Conservation (phyloP, 2,329 filamentous ascomycete species). For the Parastagonospora nodorum region DNA sequence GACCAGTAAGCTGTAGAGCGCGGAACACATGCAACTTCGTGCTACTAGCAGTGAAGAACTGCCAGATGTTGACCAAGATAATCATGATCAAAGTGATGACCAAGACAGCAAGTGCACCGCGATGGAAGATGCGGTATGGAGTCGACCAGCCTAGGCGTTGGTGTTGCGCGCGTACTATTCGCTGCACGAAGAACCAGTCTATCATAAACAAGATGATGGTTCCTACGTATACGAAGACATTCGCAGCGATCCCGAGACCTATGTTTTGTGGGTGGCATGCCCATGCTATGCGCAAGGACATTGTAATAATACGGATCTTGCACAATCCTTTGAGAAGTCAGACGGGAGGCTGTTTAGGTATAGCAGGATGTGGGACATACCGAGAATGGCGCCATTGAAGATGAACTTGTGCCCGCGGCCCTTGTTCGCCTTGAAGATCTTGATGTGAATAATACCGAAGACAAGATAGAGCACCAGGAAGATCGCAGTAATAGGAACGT, state of each 20-base stretch:
- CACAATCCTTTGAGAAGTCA: conserved; percentile 47
- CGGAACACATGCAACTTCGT: conserved; percentile 60
- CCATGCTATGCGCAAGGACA: conserved; percentile 48
- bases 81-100: conserved; percentile 67
- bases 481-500: conserved; percentile 49
- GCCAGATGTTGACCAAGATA: conserved; percentile 67
- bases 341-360: not conserved
- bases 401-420: conserved; percentile 50
- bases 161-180: conserved; percentile 75
- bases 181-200: conserved; percentile 79
- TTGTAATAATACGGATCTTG: conserved; percentile 51
- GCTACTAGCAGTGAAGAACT: conserved; percentile 67
- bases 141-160: conserved; percentile 72
- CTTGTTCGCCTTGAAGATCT: conserved; percentile 48
- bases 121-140: conserved; percentile 55
- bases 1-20: conserved; percentile 67
- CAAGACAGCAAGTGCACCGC: conserved; percentile 59
- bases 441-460: conserved; percentile 48
- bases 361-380: conserved; percentile 21
- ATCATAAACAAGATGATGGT: conserved; percentile 78
- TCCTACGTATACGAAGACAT: conserved; percentile 74
- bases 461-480: conserved; percentile 50
- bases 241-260: conserved; percentile 61
- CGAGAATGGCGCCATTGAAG: conserved; percentile 50
- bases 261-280: conserved; percentile 48